Conservation (phyloP, 2,329 filamentous ascomycete genomes). For the Penicillium psychrosexuale region DNA sequence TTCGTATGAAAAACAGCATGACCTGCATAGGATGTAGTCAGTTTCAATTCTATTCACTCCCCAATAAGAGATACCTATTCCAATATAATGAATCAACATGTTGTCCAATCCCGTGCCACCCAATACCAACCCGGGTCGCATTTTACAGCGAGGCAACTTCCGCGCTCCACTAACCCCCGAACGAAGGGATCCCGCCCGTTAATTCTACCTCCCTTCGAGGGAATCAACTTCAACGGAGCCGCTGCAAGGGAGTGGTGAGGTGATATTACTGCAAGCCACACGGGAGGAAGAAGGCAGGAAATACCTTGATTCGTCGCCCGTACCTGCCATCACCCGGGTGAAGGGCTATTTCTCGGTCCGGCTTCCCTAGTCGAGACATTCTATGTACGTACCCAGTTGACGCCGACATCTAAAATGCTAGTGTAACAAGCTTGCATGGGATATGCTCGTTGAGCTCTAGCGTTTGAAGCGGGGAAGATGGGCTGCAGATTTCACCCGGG, state of each 20-base stretch:
- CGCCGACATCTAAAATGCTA: too few relatives aligned
- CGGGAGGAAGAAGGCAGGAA: neutral
- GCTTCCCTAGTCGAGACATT: neutral
- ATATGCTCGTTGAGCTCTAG: neutral
- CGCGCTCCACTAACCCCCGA: neutral
- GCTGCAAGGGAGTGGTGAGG: constrained; percentile 1
- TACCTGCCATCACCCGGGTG: neutral
- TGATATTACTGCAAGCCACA: constrained; percentile 1
- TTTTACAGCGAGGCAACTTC: neutral
- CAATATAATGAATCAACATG: neutral
- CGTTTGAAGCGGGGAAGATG: neutral
- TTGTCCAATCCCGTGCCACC: neutral
- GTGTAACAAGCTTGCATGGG: neutral
- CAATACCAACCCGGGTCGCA: neutral
- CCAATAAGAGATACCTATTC: neutral
- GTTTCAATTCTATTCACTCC: neutral
- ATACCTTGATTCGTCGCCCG: too few relatives aligned
- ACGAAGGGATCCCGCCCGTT: neutral
- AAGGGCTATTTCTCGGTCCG: neutral
- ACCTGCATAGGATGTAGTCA: neutral
- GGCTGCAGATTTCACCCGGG: neutral
- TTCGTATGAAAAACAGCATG: neutral
- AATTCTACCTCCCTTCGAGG: neutral
- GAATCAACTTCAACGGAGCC: neutral
- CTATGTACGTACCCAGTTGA: neutral